Evolutionary conservation across 192 early-diverging fungal species (phyloP).

Genomic region (Dissophora globulifera): DNA sequence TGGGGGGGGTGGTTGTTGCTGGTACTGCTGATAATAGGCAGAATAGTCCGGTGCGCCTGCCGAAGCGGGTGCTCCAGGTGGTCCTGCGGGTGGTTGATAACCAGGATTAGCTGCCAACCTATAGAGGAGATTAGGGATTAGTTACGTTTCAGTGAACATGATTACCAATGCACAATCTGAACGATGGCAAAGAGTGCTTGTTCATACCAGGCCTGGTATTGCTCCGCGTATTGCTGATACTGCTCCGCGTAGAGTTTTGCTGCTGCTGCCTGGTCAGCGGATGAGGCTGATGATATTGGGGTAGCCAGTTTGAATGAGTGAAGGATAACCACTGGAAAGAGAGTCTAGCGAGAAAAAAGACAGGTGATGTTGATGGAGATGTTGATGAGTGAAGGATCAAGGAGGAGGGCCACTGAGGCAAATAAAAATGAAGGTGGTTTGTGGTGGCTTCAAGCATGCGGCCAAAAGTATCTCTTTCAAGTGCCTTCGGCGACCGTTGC

Average conservation of each 20-base stretch:
- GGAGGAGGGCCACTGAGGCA: too few relatives aligned
- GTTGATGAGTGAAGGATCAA: neutral
- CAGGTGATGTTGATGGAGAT: neutral
- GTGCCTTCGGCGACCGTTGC: too few relatives aligned
- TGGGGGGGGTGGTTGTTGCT: conserved; percentile 8
- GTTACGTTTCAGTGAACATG: neutral
- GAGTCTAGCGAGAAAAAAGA: conserved; percentile 3
- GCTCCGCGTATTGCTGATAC: conserved; percentile 48
- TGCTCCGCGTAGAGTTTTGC: conserved; percentile 39
- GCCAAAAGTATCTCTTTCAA: too few relatives aligned
- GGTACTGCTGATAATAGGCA: conserved; percentile 46
- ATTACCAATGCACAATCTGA: neutral
- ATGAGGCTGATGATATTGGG: conserved; percentile 11
- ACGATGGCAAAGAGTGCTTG: too few relatives aligned
- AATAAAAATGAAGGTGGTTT: neutral
- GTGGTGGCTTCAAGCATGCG: too few relatives aligned
- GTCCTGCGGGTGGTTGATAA: conserved; percentile 18
- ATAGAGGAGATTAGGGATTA: neutral
- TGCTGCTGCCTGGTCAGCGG: conserved; percentile 41
- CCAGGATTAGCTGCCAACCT: conserved; percentile 50
- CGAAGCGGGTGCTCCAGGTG: conserved; percentile 12
- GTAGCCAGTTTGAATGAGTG: conserved; percentile 27
- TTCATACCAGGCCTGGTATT: conserved; percentile 49
- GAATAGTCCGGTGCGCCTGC: conserved; percentile 28
- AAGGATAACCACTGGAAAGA: neutral